These are phyloP conservation scores for Trypanosoma vivax DNA, from an alignment of 208 protist genomes.

Conservation along the genomic window DNA sequence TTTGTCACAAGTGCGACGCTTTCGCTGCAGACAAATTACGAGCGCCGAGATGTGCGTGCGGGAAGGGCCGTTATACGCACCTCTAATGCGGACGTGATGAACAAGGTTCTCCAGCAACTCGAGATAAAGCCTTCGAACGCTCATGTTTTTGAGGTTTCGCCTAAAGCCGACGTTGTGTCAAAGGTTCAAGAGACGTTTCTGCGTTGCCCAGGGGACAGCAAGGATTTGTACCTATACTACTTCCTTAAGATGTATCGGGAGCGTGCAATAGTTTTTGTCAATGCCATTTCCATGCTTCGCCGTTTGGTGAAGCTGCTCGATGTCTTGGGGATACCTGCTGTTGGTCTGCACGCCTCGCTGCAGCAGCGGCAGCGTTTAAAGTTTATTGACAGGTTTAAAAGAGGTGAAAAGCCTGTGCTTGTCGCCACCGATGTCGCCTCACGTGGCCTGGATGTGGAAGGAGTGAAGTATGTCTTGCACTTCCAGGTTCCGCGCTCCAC, in stretches of 20 bases:
- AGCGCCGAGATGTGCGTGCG: constrained; percentile 59
- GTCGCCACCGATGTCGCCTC: constrained; percentile 92
- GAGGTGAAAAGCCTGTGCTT: constrained; percentile 62
- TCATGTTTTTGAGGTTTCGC: constrained; percentile 81
- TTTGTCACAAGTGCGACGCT: constrained; percentile 89
- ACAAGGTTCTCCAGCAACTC: constrained; percentile 55
- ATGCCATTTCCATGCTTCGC: constrained; percentile 91
- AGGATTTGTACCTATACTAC: constrained; percentile 94
- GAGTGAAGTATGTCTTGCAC: constrained; percentile 95
- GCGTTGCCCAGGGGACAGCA: constrained; percentile 90
- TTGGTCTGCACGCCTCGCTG: constrained; percentile 93
- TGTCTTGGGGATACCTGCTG: constrained; percentile 77
- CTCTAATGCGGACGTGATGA: constrained; percentile 72
- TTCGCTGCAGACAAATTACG: constrained; percentile 86
- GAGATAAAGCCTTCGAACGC: constrained; percentile 65
- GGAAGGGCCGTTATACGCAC: constrained; percentile 79
- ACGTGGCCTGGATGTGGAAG: constrained; percentile 93
- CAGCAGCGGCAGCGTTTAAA: constrained; percentile 97
- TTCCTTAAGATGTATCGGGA: constrained; percentile 85
- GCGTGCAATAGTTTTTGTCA: constrained; percentile 91
- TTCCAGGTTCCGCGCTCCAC: constrained; percentile 94
- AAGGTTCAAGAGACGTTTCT: constrained; percentile 90
- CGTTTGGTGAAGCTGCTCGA: constrained; percentile 90
- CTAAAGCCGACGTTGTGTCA: constrained; percentile 52
- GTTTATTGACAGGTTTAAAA: constrained; percentile 93